These are phyloP conservation scores for Xylaria sp. DNA, from an alignment of 2,329 filamentous ascomycete genomes.

Conservation along the genomic window DNA sequence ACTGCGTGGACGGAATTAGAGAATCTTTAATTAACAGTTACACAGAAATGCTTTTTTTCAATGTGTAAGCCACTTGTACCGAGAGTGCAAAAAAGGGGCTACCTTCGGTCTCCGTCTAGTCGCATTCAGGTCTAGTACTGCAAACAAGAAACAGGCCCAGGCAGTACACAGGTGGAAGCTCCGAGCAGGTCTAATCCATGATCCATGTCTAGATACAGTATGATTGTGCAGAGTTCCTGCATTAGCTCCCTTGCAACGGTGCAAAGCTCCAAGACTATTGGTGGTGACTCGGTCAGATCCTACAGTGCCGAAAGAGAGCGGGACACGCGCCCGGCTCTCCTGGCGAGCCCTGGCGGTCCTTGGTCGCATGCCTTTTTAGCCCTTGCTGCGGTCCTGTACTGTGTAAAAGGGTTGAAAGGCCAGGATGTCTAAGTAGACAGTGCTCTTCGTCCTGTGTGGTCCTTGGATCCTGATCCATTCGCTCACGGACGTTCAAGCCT, in stretches of 20 bases:
- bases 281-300: conserved; percentile 13
- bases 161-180: conserved; percentile 26
- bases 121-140: conserved; percentile 19
- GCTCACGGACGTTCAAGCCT: conserved; percentile 33
- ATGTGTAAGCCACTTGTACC: background rate
- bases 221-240: conserved; percentile 44
- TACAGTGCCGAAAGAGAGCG: conserved; percentile 24
- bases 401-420: background rate
- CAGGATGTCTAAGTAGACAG: conserved; percentile 35
- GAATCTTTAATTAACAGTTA: conserved; percentile 17
- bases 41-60: conserved; percentile 17
- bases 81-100: conserved; percentile 33
- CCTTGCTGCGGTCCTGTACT: background rate
- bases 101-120: conserved; percentile 18
- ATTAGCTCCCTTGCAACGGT: conserved; percentile 37
- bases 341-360: background rate
- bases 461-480: conserved; percentile 30
- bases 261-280: conserved; percentile 24
- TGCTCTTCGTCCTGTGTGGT: conserved; percentile 34
- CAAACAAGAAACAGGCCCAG: conserved; percentile 28
- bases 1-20: background rate
- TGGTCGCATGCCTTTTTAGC: background rate
- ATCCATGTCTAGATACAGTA: conserved; percentile 30
- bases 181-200: conserved; percentile 26
- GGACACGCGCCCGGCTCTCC: background rate